A percentile compares a stretch with the other conserved stretches of the same genome.
Evolutionary conservation across 257 asterid species (phyloP).

Genomic region (Henckelia pumila): DNA sequence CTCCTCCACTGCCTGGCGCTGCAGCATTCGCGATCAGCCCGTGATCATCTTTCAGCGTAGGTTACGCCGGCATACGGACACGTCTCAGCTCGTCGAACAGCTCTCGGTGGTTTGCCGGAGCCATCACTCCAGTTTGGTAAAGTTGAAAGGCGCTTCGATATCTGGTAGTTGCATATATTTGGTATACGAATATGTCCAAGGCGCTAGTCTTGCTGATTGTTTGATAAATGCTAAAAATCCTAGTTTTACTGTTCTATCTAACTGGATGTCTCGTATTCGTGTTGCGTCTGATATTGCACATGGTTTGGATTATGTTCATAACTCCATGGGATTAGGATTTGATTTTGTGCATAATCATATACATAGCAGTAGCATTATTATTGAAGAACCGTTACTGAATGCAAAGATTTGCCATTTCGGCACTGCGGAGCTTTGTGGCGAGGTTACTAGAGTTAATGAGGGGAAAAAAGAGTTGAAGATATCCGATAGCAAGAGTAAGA

Average conservation of each 20-base stretch:
- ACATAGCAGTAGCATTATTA: slow-evolving; percentile 62
- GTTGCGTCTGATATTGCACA: slow-evolving; percentile 79
- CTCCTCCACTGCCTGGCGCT: slow-evolving; percentile 72
- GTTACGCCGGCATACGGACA: slow-evolving; percentile 61
- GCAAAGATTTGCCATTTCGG: slow-evolving; percentile 91
- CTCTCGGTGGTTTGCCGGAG: slow-evolving; percentile 62
- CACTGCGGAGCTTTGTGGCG: slow-evolving; percentile 94
- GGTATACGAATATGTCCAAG: slow-evolving; percentile 64
- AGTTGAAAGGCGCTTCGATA: slow-evolving; percentile 65
- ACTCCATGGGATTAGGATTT: slow-evolving; percentile 71
- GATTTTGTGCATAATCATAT: slow-evolving; percentile 83
- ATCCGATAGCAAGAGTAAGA: slow-evolving; percentile 41
- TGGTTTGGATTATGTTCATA: slow-evolving; percentile 84
- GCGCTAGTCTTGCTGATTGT: slow-evolving; percentile 65
- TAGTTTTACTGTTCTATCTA: slow-evolving; percentile 61
- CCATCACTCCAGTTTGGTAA: slow-evolving; percentile 81
- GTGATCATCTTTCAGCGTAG: slow-evolving; percentile 60
- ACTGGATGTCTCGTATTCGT: slow-evolving; percentile 61
- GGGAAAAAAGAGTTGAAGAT: slow-evolving; percentile 31
- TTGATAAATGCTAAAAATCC: slow-evolving; percentile 64
- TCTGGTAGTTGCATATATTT: slow-evolving; percentile 60
- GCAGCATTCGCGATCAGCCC: slow-evolving; percentile 45
- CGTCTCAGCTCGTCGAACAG: slow-evolving; percentile 48
- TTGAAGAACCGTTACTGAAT: slow-evolving; percentile 41
- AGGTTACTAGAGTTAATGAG: slow-evolving; percentile 30